A percentile compares a stretch with the other conserved stretches of the same genome.
Conservation (phyloP, 176 grass and related monocot species). For the Triticum dicoccoides region DNA sequence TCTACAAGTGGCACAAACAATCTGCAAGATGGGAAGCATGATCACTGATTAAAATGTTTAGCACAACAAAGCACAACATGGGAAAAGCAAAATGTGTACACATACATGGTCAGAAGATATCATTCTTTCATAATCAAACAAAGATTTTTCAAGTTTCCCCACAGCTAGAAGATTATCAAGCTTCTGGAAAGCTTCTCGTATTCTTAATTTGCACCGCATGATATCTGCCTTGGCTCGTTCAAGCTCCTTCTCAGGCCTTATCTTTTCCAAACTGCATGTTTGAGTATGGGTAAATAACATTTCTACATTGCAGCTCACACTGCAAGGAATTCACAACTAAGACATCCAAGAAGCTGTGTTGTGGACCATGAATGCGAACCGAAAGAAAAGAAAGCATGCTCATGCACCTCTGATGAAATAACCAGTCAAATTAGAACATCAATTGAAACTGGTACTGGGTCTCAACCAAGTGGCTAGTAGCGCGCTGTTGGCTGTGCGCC, state of each 20-base stretch:
- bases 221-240: slow-evolving; percentile 84
- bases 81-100: background rate
- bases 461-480: no score
- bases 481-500: no score
- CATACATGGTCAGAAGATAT: slow-evolving; percentile 76
- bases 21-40: slow-evolving; percentile 46
- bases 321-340: slow-evolving; percentile 9
- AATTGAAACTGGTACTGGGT: background rate
- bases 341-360: background rate
- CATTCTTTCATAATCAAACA: slow-evolving; percentile 73
- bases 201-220: slow-evolving; percentile 68
- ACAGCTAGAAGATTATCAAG: slow-evolving; percentile 51
- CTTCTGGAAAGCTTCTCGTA: slow-evolving; percentile 61
- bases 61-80: background rate
- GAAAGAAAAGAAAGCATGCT: background rate
- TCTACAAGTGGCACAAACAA: slow-evolving; percentile 80
- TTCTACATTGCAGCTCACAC: slow-evolving; percentile 3
- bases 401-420: background rate
- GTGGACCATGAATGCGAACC: background rate
- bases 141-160: slow-evolving; percentile 60
- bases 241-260: slow-evolving; percentile 95
- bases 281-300: background rate
- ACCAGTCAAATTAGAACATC: background rate
- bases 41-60: background rate
- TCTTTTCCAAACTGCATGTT: slow-evolving; percentile 75